phyloP scores from a whole-genome alignment of 1,284 basidiomycete genomes.

The Ceratobasidium sp. region DNA sequence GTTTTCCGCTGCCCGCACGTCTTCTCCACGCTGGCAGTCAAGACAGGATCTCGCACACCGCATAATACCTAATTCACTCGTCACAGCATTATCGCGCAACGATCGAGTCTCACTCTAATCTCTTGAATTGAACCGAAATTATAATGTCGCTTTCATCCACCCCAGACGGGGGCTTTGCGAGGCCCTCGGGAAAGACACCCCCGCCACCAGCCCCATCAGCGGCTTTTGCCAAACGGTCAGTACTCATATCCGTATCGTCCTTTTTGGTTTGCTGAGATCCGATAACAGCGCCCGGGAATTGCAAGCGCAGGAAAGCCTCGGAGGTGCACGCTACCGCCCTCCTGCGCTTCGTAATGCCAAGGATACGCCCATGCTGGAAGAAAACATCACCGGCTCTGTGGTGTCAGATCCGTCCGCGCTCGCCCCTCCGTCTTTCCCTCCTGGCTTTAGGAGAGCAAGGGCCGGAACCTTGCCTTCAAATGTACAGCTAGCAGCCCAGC shows the following conservation, averaged over 20 bases:
- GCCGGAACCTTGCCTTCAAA: slow-evolving; percentile 88
- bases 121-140: slow-evolving; percentile 33
- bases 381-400: slow-evolving; percentile 34
- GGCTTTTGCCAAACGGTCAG: slow-evolving; percentile 83
- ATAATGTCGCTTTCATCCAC: slow-evolving; percentile 39
- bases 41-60: slow-evolving; percentile 20
- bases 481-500: slow-evolving; percentile 83
- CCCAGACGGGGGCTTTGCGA: slow-evolving; percentile 66
- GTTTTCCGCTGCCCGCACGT: background rate
- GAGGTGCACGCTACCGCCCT: slow-evolving; percentile 68
- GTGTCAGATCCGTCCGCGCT: slow-evolving; percentile 33
- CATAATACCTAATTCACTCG: slow-evolving; percentile 37
- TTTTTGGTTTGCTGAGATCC: slow-evolving; percentile 21
- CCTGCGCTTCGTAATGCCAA: slow-evolving; percentile 68
- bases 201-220: slow-evolving; percentile 83
- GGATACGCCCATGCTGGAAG: slow-evolving; percentile 37
- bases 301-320: slow-evolving; percentile 72
- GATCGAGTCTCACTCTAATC: slow-evolving; percentile 15
- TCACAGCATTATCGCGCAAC: slow-evolving; percentile 8
- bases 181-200: slow-evolving; percentile 85
- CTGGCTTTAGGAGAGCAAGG: slow-evolving; percentile 78
- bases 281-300: slow-evolving; percentile 75
- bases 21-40: slow-evolving; percentile 22
- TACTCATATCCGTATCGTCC: slow-evolving; percentile 40
- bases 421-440: slow-evolving; percentile 41